Conservation (phyloP, 345 rosid species). For the Hibiscus tridactylites region DNA sequence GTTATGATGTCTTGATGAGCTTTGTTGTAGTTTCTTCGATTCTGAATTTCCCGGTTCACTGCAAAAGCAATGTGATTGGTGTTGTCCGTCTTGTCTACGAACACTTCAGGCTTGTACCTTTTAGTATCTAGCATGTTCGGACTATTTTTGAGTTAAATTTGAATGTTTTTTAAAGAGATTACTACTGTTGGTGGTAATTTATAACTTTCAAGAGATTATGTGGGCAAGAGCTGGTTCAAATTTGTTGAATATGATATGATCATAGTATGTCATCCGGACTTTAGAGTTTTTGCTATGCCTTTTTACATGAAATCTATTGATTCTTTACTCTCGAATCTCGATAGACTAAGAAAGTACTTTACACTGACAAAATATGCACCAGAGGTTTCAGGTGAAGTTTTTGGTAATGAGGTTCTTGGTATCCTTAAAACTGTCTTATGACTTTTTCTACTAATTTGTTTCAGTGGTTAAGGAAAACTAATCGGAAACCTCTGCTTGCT, state of each 20-base stretch:
- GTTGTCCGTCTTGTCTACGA: not conserved
- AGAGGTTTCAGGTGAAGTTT: not conserved
- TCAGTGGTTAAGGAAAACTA: conserved; percentile 82
- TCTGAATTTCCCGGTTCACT: not conserved
- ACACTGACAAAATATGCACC: not conserved
- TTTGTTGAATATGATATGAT: not conserved
- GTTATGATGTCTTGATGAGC: not conserved
- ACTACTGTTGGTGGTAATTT: not conserved
- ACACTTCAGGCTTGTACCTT: not conserved
- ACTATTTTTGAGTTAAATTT: not conserved
- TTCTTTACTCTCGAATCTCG: not conserved
- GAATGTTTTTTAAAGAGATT: not conserved
- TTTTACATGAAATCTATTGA: not conserved
- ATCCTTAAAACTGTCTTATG: not conserved
- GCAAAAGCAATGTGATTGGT: not conserved
- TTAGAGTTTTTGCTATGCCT: not conserved
- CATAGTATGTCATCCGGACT: not conserved
- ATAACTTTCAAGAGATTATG: not conserved
- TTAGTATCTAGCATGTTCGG: not conserved
- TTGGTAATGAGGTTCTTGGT: not conserved
- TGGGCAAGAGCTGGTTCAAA: not conserved
- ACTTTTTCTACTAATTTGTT: conserved; percentile 14
- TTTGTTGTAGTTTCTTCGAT: not conserved
- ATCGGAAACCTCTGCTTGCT: conserved; percentile 74
- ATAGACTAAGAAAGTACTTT: not conserved